phyloP scores from a whole-genome alignment of 495 filamentous ascomycete genomes.

The Chaetomidium leptoderma region DNA sequence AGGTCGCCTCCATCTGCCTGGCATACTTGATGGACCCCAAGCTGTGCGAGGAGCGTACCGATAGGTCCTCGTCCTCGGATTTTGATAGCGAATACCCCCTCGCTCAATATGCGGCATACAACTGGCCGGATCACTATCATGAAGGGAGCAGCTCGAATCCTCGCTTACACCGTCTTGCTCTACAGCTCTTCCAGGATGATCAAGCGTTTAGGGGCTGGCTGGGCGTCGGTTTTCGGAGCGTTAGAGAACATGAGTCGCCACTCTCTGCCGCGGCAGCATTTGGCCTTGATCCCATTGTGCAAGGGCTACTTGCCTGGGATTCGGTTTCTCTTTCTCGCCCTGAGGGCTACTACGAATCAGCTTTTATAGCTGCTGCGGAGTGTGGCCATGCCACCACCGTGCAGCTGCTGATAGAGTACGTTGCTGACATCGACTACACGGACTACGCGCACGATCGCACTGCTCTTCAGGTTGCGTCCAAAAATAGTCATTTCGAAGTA shows the following conservation, averaged over 20 bases:
- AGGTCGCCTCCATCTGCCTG: conserved; percentile 4
- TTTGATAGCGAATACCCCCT: not conserved
- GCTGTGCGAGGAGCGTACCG: not conserved
- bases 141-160: not conserved
- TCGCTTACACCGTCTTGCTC: not conserved
- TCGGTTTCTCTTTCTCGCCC: too few species aligned
- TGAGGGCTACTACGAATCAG: not conserved
- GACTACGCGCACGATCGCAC: too few species aligned
- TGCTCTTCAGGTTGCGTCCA: not conserved
- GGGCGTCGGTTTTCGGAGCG: too few species aligned
- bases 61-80: not conserved
- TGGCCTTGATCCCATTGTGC: not conserved
- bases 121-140: not conserved
- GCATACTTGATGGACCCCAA: not conserved
- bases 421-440: not conserved
- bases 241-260: too few species aligned
- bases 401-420: not conserved
- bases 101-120: not conserved
- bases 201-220: too few species aligned
- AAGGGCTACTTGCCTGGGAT: not conserved
- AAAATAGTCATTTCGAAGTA: not conserved
- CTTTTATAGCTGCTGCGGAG: not conserved
- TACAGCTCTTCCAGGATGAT: not conserved
- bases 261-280: not conserved
- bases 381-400: not conserved